Base-by-base conservation (phyloP, 1,284 basidiomycete genomes). In the Athelia sp. region DNA sequence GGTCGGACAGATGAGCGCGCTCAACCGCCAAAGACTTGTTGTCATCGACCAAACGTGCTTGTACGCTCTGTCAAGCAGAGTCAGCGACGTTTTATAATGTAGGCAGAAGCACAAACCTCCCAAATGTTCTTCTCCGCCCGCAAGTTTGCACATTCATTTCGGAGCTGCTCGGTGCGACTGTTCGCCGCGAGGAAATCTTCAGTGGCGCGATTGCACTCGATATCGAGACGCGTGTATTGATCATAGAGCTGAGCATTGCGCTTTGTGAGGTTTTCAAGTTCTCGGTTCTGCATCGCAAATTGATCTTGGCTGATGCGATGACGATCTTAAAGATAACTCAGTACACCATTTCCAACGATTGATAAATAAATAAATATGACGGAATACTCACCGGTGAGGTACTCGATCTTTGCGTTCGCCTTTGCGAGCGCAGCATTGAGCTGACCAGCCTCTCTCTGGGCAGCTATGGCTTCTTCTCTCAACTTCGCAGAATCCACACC, bases 101-200 rank as follows among this genome's bases (percentile, higher is more conserved):
- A n/a, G n/a, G n/a, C n/a, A n/a, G 9, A 10, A 45, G 17, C 2
- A 64, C 82, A 46, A 47, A 90, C 91, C 82, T 90, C 89, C 87
- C 88, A 93, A 38, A 94, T 88, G 59, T 86, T 87, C 73, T 92
- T 93, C 75, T 98, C 95, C 0, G 93, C 92, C 24, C 87, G 81
- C 26, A 96, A 76, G 58, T 89, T 93, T 1, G 90, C 87, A 52
- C 77, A 81, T 60, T 97, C 93, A 56, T 89, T 92, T 4, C 90
- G 82, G 34, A 92, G 70, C 51, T 87, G 82, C 52, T 93, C 90
- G 23, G 85, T 66, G 13, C 75, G 72, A 29, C 74, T 70, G 51
- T 78, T 81, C 2, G 82, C 73, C 18, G 73, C 65, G 34, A 79
- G 65, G 11, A 89, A 66, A 47, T 90, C 85, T 49, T 89, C 84